Evolutionary conservation across 2,329 filamentous ascomycete species (phyloP), one percentile per base, ranked within the genome.

Genomic region (Elsinoe fawcettii): DNA sequence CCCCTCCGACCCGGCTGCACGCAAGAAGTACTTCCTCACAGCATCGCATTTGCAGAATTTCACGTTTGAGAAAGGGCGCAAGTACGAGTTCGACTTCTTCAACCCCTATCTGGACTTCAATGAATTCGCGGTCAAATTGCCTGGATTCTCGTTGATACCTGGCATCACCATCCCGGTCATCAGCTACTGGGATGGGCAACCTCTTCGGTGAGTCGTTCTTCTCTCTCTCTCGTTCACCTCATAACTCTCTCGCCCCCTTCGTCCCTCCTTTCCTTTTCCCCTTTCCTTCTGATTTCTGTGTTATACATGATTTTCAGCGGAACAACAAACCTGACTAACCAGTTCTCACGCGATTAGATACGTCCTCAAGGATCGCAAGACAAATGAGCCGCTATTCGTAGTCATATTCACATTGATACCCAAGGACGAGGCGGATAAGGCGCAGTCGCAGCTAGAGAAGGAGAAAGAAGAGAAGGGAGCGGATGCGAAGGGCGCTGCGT

Each of bases 101-200:
- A 97, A 97, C 69, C 87, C 88, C 1, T 96, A 95, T 71, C 72
- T 99, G 46, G 90, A 95, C 71, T 96, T 97, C 69, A 86, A 84
- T 66, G 84, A 86, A 63, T 85, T 92, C 65, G 78, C 86, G 25
- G 72, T 93, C 20, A 78, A 81, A 54, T 67, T 93, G 27, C 88
- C 88, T 0, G 85, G 87, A 0, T 72, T 67, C 60, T 60, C 63
- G 41, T 37, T 69, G 27, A 68, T 71, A 22, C 69, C 88, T 0
- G 86, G 87, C 0, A 88, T 90, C 64, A 82, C 82, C 9, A 71
- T 90, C 18, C 83, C 83, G 1, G 85, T 92, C 55, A 82, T 90
- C 69, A 83, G 80, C 64, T 90, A 89, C 67, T 90, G 87, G 86
- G 87, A 91, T 65, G 87, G 87, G 0, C 86, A 91, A 73, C 82